phyloP scores from a whole-genome alignment of 176 grass and related monocot species.

The Luzula sylvatica region DNA sequence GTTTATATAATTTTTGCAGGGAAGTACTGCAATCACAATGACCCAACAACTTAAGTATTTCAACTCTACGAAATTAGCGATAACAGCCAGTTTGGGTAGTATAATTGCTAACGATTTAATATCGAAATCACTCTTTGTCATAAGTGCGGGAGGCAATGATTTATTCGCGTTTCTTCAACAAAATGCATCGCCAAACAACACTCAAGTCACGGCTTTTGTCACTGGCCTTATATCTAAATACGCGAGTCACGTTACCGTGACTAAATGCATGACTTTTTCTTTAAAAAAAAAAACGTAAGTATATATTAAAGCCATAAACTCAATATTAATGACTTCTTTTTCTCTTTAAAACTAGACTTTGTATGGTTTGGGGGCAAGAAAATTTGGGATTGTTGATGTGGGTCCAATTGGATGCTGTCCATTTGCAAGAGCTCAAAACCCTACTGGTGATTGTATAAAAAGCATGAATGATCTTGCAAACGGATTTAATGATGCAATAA shows the following conservation, averaged over 20 bases:
- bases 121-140: slow-evolving; percentile 27
- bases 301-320: neutral
- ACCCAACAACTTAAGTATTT: slow-evolving; percentile 27
- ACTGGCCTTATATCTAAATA: slow-evolving; percentile 21
- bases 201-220: neutral
- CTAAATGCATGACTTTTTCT: slow-evolving; percentile 6
- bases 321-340: neutral
- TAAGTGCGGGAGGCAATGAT: slow-evolving; percentile 24
- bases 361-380: slow-evolving; percentile 28
- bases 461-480: slow-evolving; percentile 16
- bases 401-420: slow-evolving; percentile 23
- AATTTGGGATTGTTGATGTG: slow-evolving; percentile 27
- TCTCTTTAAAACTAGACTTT: neutral
- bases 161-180: slow-evolving; percentile 22
- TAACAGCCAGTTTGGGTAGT: neutral
- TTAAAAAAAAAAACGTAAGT: neutral
- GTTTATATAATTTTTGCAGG: neutral
- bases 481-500: slow-evolving; percentile 8
- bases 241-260: slow-evolving; percentile 5
- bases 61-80: slow-evolving; percentile 7
- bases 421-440: neutral
- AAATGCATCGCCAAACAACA: neutral
- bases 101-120: neutral
- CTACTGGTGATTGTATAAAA: slow-evolving; percentile 11
- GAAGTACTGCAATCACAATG: slow-evolving; percentile 20